Evolutionary conservation across 768 basidiomycete species (phyloP).

Genomic region (Termitomyces sp.): DNA sequence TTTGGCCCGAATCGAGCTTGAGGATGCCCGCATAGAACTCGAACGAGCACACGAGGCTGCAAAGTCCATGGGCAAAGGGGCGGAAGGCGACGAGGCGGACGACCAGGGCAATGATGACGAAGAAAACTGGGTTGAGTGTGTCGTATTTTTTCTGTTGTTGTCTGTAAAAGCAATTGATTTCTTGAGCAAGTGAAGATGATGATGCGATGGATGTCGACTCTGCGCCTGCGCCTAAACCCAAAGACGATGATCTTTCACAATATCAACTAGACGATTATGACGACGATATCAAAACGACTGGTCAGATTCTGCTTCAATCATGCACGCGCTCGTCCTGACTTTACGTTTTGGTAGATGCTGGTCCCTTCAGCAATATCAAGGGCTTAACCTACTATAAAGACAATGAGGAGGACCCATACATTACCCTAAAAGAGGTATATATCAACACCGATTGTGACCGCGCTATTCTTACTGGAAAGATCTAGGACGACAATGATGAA

Average conservation of each 20-base stretch:
- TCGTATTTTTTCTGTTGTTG: constrained; percentile 19
- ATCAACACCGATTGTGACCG: background rate
- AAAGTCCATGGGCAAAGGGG: constrained; percentile 63
- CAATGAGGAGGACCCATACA: constrained; percentile 93
- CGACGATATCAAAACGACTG: constrained; percentile 50
- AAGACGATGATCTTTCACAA: constrained; percentile 68
- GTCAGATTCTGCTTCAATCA: constrained; percentile 21
- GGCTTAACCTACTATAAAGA: constrained; percentile 89
- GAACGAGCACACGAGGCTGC: constrained; percentile 78
- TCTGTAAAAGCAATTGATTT: constrained; percentile 6
- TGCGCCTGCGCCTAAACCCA: constrained; percentile 26
- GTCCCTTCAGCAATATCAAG: constrained; percentile 94
- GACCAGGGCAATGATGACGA: constrained; percentile 51
- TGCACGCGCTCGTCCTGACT: constrained; percentile 4
- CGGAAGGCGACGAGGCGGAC: constrained; percentile 63
- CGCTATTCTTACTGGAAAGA: constrained; percentile 7
- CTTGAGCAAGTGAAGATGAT: constrained; percentile 30
- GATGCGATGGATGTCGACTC: constrained; percentile 64
- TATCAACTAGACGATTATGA: constrained; percentile 95
- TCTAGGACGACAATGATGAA: constrained; percentile 70
- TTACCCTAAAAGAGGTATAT: constrained; percentile 89
- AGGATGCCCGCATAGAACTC: constrained; percentile 84
- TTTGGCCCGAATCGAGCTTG: constrained; percentile 82
- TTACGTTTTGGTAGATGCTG: constrained; percentile 39
- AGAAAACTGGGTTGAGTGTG: constrained; percentile 87